phyloP scores from a whole-genome alignment of 2,329 filamentous ascomycete genomes.

The Fusarium acutatum region DNA sequence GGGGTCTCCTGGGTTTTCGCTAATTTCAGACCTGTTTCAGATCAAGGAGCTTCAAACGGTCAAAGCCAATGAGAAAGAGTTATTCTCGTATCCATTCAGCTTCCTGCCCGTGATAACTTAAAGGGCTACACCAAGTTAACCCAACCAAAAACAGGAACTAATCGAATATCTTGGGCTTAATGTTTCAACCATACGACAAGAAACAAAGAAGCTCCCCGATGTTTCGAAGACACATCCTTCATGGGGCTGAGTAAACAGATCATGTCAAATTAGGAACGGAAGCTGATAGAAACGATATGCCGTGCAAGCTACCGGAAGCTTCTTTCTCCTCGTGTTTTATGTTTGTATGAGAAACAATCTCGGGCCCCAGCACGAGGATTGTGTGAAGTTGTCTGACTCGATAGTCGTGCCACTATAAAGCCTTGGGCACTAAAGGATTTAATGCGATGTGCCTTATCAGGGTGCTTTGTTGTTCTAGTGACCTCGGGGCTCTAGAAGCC shows the following conservation, averaged over 20 bases:
- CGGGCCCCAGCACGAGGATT: conserved; percentile 10
- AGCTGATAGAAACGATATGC: neutral
- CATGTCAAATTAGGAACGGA: conserved; percentile 8
- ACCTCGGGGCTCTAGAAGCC: neutral
- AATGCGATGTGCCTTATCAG: neutral
- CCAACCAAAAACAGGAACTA: neutral
- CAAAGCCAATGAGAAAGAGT: conserved; percentile 17
- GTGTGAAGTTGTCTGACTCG: neutral
- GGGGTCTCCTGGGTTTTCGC: conserved; percentile 3
- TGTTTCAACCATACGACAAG: conserved; percentile 5
- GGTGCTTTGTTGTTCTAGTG: neutral
- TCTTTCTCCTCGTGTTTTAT: conserved; percentile 11
- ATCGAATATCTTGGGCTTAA: neutral
- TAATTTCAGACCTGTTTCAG: conserved; percentile 32
- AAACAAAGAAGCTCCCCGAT: neutral
- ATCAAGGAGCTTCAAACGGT: conserved; percentile 10
- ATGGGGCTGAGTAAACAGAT: conserved; percentile 5
- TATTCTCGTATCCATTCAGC: neutral
- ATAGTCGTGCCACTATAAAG: neutral
- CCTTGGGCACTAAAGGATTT: neutral
- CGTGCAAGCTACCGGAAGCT: neutral
- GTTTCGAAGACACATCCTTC: conserved; percentile 2
- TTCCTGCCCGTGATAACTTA: conserved; percentile 4
- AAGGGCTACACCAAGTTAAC: neutral
- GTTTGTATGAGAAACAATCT: conserved; percentile 20